Conservation (phyloP, 2,329 filamentous ascomycete species). For the Colletotrichum chlorophyti region DNA sequence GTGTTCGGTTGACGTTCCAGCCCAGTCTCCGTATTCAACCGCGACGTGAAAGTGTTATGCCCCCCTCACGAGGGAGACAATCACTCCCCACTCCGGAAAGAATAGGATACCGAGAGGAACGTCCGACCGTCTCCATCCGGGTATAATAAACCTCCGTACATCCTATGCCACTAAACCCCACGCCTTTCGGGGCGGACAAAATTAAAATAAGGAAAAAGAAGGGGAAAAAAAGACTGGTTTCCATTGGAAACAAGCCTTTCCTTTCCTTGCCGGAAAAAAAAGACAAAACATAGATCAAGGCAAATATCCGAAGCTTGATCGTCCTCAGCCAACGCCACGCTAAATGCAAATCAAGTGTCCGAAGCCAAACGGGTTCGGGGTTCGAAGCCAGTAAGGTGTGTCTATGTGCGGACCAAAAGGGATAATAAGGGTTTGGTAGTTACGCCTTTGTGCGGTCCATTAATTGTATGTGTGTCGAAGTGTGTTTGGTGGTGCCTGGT, state of each 20-base stretch:
- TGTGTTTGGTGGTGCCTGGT: conserved; percentile 10
- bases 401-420: conserved; percentile 12
- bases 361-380: conserved; percentile 3
- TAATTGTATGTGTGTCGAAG: conserved; percentile 15
- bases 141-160: no score
- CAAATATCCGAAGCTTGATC: conserved; percentile 10
- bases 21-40: neutral
- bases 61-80: neutral
- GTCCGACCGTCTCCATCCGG: no score
- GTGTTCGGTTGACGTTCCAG: conserved; percentile 16
- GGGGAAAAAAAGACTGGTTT: no score
- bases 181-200: no score
- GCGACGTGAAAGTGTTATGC: no score
- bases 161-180: no score
- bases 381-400: conserved; percentile 1
- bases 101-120: no score
- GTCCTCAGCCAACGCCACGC: conserved; percentile 22
- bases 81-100: no score
- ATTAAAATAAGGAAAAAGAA: no score
- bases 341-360: conserved; percentile 25
- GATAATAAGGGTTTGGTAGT: conserved; percentile 8
- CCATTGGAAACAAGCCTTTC: neutral
- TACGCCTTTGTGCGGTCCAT: conserved; percentile 20
- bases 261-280: neutral
- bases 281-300: neutral